Base-by-base conservation (phyloP, 1,139 yeast genomes). In the Hansenula lynferdii region DNA sequence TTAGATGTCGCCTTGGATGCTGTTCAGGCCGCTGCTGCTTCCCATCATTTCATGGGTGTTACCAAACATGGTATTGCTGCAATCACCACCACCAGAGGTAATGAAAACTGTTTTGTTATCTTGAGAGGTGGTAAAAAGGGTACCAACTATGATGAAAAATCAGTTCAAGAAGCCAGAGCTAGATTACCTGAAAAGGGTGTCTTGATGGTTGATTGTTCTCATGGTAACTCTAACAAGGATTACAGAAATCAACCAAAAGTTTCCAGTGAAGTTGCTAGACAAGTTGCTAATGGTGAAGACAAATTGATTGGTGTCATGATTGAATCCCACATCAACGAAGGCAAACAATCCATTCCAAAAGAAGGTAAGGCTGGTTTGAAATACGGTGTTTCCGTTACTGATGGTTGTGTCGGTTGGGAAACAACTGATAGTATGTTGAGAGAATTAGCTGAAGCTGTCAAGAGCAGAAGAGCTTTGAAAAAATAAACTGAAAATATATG, bases 31-130 rank as follows among this genome's bases (percentile, higher is more conserved):
- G 95, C 97, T 41, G 76, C 94, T 36, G 83, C 82, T 61, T 79
- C 95, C 31, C 98, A 92, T 61, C 97, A 89, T 65, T 92, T 92
- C 73, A 78, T 92, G 84, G 92, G 95, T 48, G 97, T 92, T 57
- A 90, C 97, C 43, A 92, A 92, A 67, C 92, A 86, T 53, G 98
- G 97, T 58, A 77, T 86, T 47, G 97, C 94, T 42, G 97, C 98
- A 42, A 92, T 92, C 64, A 86, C 94, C 49, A 83, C 95, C 49
- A 92, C 98, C 47, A 85, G 83, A 65, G 97, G 97, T 65, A 90
- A 90, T 64, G 80, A 85, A 51, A 79, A 85, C 67, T 80, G 92
- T 62, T 85, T 85, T 63, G 85, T 92, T 50, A 89, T 92, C 55
- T 74, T 92, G 58, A 81, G 98, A 69, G 98, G 98, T 52, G 97